A percentile compares a stretch with the other conserved stretches of the same genome.
These are phyloP conservation scores for Thraustochytrium striatum DNA, from an alignment of 352 stramenopile species.

Conservation along the genomic window DNA sequence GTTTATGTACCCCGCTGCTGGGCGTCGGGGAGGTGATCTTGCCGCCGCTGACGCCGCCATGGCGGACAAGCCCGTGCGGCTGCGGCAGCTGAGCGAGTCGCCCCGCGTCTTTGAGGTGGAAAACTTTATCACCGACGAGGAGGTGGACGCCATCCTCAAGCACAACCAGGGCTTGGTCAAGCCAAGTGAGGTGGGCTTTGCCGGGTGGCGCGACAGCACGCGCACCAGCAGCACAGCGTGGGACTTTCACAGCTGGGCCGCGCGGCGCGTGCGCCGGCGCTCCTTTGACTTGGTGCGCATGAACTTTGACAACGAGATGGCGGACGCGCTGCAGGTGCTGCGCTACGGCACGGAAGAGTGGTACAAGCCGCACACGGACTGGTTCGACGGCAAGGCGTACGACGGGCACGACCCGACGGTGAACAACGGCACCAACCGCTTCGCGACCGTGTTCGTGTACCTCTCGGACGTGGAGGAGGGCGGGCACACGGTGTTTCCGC, in stretches of 20 bases:
- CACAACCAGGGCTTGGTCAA: slow-evolving; percentile 41
- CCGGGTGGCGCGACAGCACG: slow-evolving; percentile 44
- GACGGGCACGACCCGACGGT: slow-evolving; percentile 5
- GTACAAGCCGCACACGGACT: slow-evolving; percentile 48
- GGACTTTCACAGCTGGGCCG: slow-evolving; percentile 42
- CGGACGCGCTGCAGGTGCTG: slow-evolving; percentile 44
- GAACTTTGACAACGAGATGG: slow-evolving; percentile 33
- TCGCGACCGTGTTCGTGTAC: slow-evolving; percentile 94
- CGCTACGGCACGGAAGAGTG: slow-evolving; percentile 38
- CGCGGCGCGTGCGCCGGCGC: slow-evolving; percentile 9
- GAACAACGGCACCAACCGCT: slow-evolving; percentile 76
- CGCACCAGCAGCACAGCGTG: slow-evolving; percentile 41
- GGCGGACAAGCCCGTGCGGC: neutral
- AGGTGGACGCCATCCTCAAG: slow-evolving; percentile 44
- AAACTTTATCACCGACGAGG: slow-evolving; percentile 45
- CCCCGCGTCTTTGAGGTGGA: slow-evolving; percentile 39
- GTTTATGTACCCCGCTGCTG: slow-evolving; percentile 32
- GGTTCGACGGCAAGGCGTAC: slow-evolving; percentile 27
- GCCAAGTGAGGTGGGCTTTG: slow-evolving; percentile 42
- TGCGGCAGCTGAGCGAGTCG: slow-evolving; percentile 10
- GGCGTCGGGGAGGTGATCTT: slow-evolving; percentile 8
- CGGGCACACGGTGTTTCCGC: slow-evolving; percentile 92
- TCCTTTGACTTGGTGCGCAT: slow-evolving; percentile 37
- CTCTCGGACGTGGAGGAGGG: slow-evolving; percentile 90
- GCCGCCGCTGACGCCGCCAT: neutral